A percentile compares a stretch with the other conserved stretches of the same genome.
Evolutionary conservation across 306 rosid genomes (phyloP).

Genomic region (Castanea mollissima): DNA sequence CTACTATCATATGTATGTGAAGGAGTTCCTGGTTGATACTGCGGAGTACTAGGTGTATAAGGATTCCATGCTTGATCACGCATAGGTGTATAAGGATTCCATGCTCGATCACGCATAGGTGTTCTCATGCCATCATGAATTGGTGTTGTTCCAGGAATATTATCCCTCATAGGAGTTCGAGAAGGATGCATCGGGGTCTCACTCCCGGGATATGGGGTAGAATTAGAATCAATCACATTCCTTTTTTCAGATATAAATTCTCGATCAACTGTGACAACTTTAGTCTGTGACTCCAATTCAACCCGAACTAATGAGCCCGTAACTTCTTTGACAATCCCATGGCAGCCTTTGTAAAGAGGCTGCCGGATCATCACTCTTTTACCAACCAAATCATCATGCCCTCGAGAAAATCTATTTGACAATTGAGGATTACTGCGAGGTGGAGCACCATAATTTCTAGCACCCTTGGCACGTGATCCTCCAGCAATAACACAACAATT

Average conservation of each 20-base stretch:
- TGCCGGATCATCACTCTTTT: conserved; percentile 78
- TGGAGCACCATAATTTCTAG: conserved; percentile 59
- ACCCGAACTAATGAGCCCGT: conserved; percentile 80
- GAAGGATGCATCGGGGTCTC: conserved; percentile 99
- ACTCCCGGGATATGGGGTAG: conserved; percentile 95
- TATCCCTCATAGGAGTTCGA: conserved; percentile 42
- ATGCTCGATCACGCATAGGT: conserved; percentile 96
- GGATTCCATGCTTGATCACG: conserved; percentile 99
- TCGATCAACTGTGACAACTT: conserved; percentile 96
- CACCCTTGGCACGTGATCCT: conserved; percentile 82
- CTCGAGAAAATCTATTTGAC: conserved; percentile 73
- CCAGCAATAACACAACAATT: conserved; percentile 88
- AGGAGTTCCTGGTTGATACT: conserved; percentile 90
- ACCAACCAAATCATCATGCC: conserved; percentile 80
- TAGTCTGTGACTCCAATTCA: conserved; percentile 97
- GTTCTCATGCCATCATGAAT: conserved; percentile 99
- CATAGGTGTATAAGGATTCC: conserved; percentile 99
- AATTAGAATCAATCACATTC: conserved; percentile 64
- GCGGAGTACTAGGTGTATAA: conserved; percentile 92
- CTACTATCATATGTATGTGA: conserved; percentile 67
- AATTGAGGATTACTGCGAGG: conserved; percentile 70
- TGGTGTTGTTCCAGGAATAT: conserved; percentile 74
- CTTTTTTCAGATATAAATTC: conserved; percentile 60
- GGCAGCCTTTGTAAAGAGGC: conserved; percentile 90
- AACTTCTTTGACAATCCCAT: conserved; percentile 84